Evolutionary conservation across 345 rosid species (phyloP).

Genomic region (Syzygium aromaticum): DNA sequence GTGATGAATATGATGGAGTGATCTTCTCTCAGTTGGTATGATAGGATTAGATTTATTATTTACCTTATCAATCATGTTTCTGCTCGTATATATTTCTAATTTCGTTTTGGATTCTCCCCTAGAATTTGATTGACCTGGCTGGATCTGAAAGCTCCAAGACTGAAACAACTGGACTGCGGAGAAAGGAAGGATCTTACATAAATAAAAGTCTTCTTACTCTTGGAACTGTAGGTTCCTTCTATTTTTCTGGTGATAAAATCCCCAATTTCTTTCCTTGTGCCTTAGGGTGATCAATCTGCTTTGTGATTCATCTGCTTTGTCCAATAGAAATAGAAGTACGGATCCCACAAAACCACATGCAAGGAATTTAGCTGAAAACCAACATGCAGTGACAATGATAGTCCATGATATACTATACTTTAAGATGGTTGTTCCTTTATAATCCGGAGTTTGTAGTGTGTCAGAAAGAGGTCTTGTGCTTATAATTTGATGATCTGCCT

Average conservation of each 20-base stretch:
- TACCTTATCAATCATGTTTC: background rate
- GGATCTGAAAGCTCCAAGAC: conserved; percentile 99
- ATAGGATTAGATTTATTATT: conserved; percentile 1
- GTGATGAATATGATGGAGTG: conserved; percentile 98
- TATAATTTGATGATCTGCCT: background rate
- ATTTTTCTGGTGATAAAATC: background rate
- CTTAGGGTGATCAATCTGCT: background rate
- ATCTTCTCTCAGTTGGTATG: conserved; percentile 97
- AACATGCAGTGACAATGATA: background rate
- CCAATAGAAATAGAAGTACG: background rate
- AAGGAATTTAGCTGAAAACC: background rate
- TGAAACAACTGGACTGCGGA: conserved; percentile 93
- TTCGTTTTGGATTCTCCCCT: conserved; percentile 14
- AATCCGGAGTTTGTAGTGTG: background rate
- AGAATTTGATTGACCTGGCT: conserved; percentile 99
- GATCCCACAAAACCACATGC: background rate
- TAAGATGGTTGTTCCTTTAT: background rate
- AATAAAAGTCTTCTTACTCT: conserved; percentile 99
- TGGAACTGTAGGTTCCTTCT: conserved; percentile 72
- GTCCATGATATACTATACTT: background rate
- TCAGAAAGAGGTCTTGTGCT: background rate
- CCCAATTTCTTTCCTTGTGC: background rate
- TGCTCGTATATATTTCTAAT: background rate
- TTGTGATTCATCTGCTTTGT: background rate
- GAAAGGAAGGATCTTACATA: conserved; percentile 98